Conservation (phyloP, 805 yeast species). For the Metschnikowia koreensis region DNA sequence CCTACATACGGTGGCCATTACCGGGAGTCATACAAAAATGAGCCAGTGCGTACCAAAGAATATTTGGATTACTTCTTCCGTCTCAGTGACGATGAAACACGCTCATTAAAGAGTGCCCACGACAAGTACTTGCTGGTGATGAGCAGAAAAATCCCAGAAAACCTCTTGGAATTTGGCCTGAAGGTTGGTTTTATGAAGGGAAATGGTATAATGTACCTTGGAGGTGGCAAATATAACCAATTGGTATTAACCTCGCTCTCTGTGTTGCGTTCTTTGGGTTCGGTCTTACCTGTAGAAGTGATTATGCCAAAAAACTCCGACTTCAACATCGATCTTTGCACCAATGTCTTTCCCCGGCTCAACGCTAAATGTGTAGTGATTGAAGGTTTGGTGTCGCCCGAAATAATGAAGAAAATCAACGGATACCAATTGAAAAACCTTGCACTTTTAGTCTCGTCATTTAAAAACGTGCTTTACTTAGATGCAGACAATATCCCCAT, state of each 20-base stretch:
- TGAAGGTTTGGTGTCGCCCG: constrained; percentile 38
- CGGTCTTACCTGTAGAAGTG: constrained; percentile 37
- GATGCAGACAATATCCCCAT: constrained; percentile 42
- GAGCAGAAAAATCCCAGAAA: constrained; percentile 24
- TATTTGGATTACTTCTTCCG: constrained; percentile 24
- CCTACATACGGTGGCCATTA: constrained; percentile 36
- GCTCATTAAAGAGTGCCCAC: constrained; percentile 23
- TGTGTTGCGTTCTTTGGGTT: constrained; percentile 32
- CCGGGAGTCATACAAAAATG: constrained; percentile 30
- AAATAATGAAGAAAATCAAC: constrained; percentile 20
- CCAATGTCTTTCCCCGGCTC: constrained; percentile 29
- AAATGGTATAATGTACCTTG: constrained; percentile 40
- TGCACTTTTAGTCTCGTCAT: constrained; percentile 37
- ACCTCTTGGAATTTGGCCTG: constrained; percentile 20
- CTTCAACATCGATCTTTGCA: constrained; percentile 35
- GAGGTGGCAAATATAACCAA: constrained; percentile 37
- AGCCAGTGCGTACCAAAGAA: constrained; percentile 29
- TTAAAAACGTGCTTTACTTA: constrained; percentile 33
- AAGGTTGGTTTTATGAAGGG: constrained; percentile 29
- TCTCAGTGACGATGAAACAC: constrained; percentile 20
- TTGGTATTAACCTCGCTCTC: constrained; percentile 35
- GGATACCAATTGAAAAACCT: constrained; percentile 38
- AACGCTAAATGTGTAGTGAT: constrained; percentile 44
- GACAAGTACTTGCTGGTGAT: constrained; percentile 20
- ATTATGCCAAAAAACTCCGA: constrained; percentile 33